Base-by-base conservation (phyloP, 2,329 filamentous ascomycete genomes). In the Fusarium sp. region DNA sequence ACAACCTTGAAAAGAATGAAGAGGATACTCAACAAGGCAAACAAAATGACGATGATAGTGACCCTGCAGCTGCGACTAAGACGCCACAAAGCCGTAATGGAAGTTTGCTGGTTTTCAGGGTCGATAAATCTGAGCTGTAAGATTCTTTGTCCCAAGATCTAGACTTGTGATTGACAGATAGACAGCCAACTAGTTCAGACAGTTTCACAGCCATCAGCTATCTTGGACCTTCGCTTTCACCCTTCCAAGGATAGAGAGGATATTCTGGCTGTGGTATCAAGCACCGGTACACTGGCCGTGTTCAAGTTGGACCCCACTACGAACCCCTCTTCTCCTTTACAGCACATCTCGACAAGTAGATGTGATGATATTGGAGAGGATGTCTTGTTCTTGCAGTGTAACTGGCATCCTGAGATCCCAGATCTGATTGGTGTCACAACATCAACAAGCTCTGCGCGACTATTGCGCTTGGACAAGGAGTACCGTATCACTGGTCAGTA, bases 161-260 rank as follows among this genome's bases (percentile, higher is more conserved):
- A 35, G 16, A 10, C 15, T 53, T 21, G 24, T 57, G 26, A 50
- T 43, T 62, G 13, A 70, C 61, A 53, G 43, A 70, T 68, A 31
- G 33, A 28, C 63, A 91, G 89, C 70, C 78, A 78, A 3, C 81
- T 85, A 57, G 74, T 91, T 7, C 88, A 93, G 75, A 90, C 86
- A 2, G 68, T 90, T 7, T 74, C 82, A 8, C 89, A 92, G 23
- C 86, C 89, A 6, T 93, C 90, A 53, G 94, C 93, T 8, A 86
- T 98, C 28, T 86, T 98, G 54, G 94, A 98, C 77, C 83, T 98
- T 29, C 93, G 94, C 72, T 98, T 98, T 78, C 88, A 91, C 63
- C 88, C 87, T 16, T 56, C 42, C 3, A 75, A 80, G 52, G 68
- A 74, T 3, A 73, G 73, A 10, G 80, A 79, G 49, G 84, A 85